Base-by-base conservation (phyloP, 2,329 filamentous ascomycete genomes). In the Epichloe glyceriae region DNA sequence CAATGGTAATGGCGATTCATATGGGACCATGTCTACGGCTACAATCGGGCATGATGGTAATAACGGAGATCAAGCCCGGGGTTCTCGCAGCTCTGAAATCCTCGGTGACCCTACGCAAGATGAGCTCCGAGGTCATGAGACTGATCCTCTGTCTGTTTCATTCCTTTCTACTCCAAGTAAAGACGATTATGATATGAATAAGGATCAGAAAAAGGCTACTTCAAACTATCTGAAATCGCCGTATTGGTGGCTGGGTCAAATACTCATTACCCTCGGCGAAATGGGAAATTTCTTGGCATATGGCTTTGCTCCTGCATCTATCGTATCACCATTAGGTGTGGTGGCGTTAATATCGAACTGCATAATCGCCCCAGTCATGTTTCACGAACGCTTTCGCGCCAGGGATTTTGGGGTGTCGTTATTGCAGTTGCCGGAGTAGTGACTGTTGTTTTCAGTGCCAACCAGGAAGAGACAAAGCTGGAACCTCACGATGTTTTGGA, bases 211-310 rank as follows among this genome's bases (percentile, higher is more conserved):
- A 50, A 71, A 73, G 51, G 62, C 61, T 4, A 61, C 82, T 33
- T 83, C 83, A 52, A 85, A 80, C 5, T 98, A 98, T 66, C 78
- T 98, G 53, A 82, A 81, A 56, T 95, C 89, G 37, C 88, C 89
- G 1, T 96, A 93, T 63, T 98, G 93, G 93, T 98, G 93, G 93
- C 70, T 83, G 34, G 93, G 93, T 19, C 91, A 97, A 57, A 78
- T 94, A 15, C 75, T 98, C 53, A 98, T 98, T 80, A 88, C 84
- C 0, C 71, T 95, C 22, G 93, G 93, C 52, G 93, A 98, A 70
- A 85, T 86, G 63, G 93, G 93, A 48, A 98, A 98, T 66, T 98
- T 98, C 63, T 72, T 98, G 55, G 93, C 93, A 0, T 98, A 98
- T 62, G 93, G 93, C 22, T 98, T 98, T 65, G 93, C 93, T 33